Percentiles rank a stretch among this genome's conserved stretches.
Conservation (phyloP, 106 monocot species). For the Dioscorea alata region DNA sequence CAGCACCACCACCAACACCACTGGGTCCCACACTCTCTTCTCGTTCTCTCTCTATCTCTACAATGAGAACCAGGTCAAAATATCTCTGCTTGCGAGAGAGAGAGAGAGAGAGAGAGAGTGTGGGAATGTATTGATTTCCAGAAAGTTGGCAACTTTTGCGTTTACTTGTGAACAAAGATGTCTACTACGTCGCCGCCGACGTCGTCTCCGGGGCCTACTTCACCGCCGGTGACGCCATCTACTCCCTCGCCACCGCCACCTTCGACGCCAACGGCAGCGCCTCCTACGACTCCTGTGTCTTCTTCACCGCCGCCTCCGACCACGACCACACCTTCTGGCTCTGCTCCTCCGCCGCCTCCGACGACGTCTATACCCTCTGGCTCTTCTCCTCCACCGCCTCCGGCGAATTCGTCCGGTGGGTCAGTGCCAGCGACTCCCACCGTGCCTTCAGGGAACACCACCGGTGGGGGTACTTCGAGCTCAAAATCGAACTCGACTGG, state of each 20-base stretch:
- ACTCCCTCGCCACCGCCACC: constrained; percentile 14
- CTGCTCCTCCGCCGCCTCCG: not conserved
- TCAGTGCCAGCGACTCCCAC: too few relatives aligned
- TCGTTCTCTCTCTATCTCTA: too few relatives aligned
- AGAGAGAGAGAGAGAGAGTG: too few relatives aligned
- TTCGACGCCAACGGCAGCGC: not conserved
- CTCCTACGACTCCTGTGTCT: not conserved
- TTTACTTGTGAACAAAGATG: too few relatives aligned
- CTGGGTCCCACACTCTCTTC: too few relatives aligned
- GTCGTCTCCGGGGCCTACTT: constrained; percentile 3
- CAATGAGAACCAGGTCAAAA: too few relatives aligned
- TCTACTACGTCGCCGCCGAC: not conserved
- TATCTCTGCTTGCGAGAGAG: too few relatives aligned
- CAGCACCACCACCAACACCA: too few relatives aligned
- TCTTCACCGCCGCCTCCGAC: not conserved
- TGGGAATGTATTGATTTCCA: too few relatives aligned
- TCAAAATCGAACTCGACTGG: constrained; percentile 20
- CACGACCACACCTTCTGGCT: not conserved
- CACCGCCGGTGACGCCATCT: not conserved
- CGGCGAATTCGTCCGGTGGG: not conserved
- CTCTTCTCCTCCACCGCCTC: not conserved
- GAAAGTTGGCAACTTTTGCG: too few relatives aligned
- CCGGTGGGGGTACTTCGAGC: not conserved
- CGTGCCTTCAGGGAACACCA: too few relatives aligned
- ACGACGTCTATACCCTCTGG: not conserved